Evolutionary conservation across 148 eudicot species (phyloP), one percentile per base, ranked within the genome.

Genomic region (Spergularia marina): DNA sequence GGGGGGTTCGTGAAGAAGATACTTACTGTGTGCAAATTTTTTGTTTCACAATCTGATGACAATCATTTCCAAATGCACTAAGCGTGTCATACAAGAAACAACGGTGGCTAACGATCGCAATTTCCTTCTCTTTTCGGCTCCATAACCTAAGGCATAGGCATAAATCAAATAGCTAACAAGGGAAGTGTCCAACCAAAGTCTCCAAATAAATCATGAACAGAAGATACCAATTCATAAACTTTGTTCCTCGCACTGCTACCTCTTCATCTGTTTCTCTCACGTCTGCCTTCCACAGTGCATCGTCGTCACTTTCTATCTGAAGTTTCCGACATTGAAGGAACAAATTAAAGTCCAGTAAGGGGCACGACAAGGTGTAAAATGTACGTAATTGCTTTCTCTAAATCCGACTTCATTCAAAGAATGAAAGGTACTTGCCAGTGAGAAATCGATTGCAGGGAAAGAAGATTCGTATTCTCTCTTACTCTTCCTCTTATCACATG

Each of bases 391-490:
- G 36, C 2, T 30, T 30, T 30, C 4, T 30, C 4, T 30, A 30
- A 30, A 30, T 30, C 4, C 36, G 36, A 30, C 36, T 30, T 30
- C 36, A 55, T 55, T 4, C 25, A 30, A 44, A 64, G 9, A n/a
- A n/a, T n/a, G 34, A 72, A 72, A 59, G 13, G 21, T 66, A 87
- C 91, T 91, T 88, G 76, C 98, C 91, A 85, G 76, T 55, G 98
- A 91, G 83, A 91, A 91, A 80, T 91, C 98, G 75, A 94, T 81
- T 71, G 97, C 96, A 76, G 98, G 98, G 76, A 94, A 94, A 76
- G 90, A 83, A n/a, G 86, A 76, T 81, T 85, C 80, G 36, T 89
- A 91, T 69, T 90, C 93, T 23, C 76, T 81, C 52, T 87, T 79
- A 85, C 85, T 91, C 80, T 89, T 87, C 85, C 98, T 86, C 90